Conservation (phyloP, 176 grass and related monocot species). For the Oropetium thomaeum region DNA sequence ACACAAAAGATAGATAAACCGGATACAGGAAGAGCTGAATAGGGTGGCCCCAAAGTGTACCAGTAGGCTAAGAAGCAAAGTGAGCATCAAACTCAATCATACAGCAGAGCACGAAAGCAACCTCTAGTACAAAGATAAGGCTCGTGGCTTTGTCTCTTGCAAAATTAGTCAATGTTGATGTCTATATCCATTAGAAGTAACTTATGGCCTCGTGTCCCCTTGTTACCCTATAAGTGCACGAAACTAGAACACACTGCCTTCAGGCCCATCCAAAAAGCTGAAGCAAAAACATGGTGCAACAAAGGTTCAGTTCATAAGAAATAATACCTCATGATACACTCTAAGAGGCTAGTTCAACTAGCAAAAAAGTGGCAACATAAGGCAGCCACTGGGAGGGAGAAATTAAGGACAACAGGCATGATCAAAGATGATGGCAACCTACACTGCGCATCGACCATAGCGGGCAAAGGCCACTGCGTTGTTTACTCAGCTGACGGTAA, state of each 20-base stretch:
- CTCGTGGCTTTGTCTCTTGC: constrained; percentile 14
- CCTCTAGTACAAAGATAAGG: constrained; percentile 11
- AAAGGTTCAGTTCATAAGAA: constrained; percentile 15
- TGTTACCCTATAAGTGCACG: constrained; percentile 35
- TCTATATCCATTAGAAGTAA: not conserved
- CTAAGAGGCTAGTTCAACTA: constrained; percentile 44
- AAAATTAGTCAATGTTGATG: constrained; percentile 33
- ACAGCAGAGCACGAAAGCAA: constrained; percentile 17
- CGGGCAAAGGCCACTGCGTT: constrained; percentile 45
- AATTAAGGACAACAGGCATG: not conserved
- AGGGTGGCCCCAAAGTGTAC: constrained; percentile 33
- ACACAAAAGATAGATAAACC: constrained; percentile 28
- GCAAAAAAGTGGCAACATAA: constrained; percentile 46
- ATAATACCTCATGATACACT: constrained; percentile 33
- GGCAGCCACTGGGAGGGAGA: constrained; percentile 33
- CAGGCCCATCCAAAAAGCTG: constrained; percentile 19
- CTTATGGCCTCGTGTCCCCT: constrained; percentile 13
- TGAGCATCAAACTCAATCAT: constrained; percentile 38
- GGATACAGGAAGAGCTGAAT: constrained; percentile 9
- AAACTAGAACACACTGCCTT: constrained; percentile 15
- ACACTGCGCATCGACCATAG: constrained; percentile 21
- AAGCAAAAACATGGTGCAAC: constrained; percentile 18
- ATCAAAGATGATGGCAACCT: constrained; percentile 11
- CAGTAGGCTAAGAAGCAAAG: constrained; percentile 30
- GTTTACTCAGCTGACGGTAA: constrained; percentile 41